Evolutionary conservation across 2,329 filamentous ascomycete genomes (phyloP).

Genomic region (Diplodia scrobiculata): DNA sequence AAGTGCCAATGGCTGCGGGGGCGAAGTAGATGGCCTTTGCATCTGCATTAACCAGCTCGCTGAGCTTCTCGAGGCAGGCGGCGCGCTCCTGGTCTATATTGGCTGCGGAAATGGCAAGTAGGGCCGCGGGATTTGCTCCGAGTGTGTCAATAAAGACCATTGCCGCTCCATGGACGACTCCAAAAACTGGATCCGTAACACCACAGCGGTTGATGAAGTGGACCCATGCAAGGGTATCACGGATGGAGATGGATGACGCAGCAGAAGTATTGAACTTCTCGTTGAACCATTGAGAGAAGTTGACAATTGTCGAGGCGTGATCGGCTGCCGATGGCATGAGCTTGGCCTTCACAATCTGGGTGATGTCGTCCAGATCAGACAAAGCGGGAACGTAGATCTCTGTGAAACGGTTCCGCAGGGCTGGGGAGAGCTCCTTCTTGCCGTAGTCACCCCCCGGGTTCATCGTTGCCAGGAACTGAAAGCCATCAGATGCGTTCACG

Average conservation of each 20-base stretch:
- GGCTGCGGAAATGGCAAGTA: constrained; percentile 71
- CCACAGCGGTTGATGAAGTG: constrained; percentile 78
- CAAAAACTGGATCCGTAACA: constrained; percentile 52
- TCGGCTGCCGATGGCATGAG: constrained; percentile 59
- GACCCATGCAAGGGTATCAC: constrained; percentile 91
- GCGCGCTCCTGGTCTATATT: constrained; percentile 71
- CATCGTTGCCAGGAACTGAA: constrained; percentile 98
- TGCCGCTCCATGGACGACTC: constrained; percentile 79
- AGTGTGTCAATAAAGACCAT: constrained; percentile 96
- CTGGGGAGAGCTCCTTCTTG: constrained; percentile 94
- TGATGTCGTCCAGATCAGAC: constrained; percentile 79
- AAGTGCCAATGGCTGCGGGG: constrained; percentile 61
- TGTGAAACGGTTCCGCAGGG: constrained; percentile 92
- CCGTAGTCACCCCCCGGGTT: constrained; percentile 98
- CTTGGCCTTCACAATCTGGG: constrained; percentile 82
- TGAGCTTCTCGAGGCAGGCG: constrained; percentile 72
- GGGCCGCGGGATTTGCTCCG: constrained; percentile 88
- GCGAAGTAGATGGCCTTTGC: constrained; percentile 66
- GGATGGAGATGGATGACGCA: constrained; percentile 79
- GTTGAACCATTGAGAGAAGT: constrained; percentile 93
- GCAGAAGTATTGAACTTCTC: constrained; percentile 73
- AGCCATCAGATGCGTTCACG: constrained; percentile 72
- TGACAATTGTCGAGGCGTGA: constrained; percentile 70
- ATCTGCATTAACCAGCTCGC: constrained; percentile 65
- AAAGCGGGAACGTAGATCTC: constrained; percentile 97